phyloP scores from a whole-genome alignment of 768 basidiomycete genomes.

The Phylloporus sp. region DNA sequence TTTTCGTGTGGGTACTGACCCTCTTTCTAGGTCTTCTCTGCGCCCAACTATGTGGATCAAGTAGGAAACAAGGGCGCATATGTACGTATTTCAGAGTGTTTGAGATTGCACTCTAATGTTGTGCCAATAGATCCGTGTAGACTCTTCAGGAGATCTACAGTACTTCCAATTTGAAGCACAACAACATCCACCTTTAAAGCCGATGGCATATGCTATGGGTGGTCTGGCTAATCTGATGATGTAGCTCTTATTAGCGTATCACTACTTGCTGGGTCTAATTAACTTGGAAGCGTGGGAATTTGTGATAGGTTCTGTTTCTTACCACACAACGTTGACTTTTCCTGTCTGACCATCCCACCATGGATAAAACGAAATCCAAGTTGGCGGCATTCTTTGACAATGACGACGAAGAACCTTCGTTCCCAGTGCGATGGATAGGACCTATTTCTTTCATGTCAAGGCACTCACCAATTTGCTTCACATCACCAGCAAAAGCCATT shows the following conservation, averaged over 20 bases:
- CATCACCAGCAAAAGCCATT: slow-evolving; percentile 76
- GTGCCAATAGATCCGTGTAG: slow-evolving; percentile 66
- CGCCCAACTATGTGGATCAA: slow-evolving; percentile 94
- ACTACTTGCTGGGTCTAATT: neutral
- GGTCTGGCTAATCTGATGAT: slow-evolving; percentile 69
- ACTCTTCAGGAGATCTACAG: slow-evolving; percentile 65
- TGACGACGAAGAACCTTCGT: slow-evolving; percentile 80
- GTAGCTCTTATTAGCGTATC: slow-evolving; percentile 34
- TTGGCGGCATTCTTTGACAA: slow-evolving; percentile 82
- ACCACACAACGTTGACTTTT: neutral
- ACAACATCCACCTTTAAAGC: slow-evolving; percentile 85
- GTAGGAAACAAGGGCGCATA: slow-evolving; percentile 90
- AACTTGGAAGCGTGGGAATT: slow-evolving; percentile 24
- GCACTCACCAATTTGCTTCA: slow-evolving; percentile 58
- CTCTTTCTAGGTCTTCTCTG: slow-evolving; percentile 72
- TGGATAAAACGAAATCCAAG: slow-evolving; percentile 40
- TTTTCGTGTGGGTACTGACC: slow-evolving; percentile 9
- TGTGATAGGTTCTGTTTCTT: neutral
- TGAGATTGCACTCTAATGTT: slow-evolving; percentile 6
- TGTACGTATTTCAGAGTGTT: slow-evolving; percentile 42
- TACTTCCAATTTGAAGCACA: slow-evolving; percentile 84
- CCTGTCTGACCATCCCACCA: slow-evolving; percentile 14
- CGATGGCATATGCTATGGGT: slow-evolving; percentile 83
- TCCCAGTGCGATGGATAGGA: slow-evolving; percentile 88
- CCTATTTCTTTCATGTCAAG: slow-evolving; percentile 47